Evolutionary conservation across 441 rosid species (phyloP).

Genomic region (Populus hybrid): DNA sequence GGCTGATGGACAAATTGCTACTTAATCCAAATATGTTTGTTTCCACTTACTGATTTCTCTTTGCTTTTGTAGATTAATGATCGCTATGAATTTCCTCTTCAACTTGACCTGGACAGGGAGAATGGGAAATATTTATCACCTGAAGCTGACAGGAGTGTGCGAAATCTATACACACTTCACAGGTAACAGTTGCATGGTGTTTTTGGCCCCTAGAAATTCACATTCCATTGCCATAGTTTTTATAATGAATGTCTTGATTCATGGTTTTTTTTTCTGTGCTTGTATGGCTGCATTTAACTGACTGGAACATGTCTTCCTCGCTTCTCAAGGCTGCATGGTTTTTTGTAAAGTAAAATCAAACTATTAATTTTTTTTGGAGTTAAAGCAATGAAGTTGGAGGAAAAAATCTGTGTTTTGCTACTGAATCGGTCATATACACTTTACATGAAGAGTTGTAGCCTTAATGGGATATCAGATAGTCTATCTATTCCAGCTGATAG

Average conservation of each 20-base stretch:
- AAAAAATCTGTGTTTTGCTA: not conserved
- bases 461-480: not conserved
- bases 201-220: not conserved
- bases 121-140: constrained; percentile 81
- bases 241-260: not conserved
- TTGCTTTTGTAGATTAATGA: too few relatives aligned
- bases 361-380: not conserved
- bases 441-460: not conserved
- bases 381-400: not conserved
- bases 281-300: not conserved
- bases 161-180: constrained; percentile 90
- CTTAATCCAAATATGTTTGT: too few relatives aligned
- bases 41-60: too few relatives aligned
- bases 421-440: not conserved
- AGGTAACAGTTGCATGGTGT: constrained; percentile 43
- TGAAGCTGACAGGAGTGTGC: constrained; percentile 79
- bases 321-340: not conserved
- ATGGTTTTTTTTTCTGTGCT: not conserved
- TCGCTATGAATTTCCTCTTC: too few relatives aligned
- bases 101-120: constrained; percentile 91
- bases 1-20: too few relatives aligned
- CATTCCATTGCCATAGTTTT: not conserved
- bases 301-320: not conserved
- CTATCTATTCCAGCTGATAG: not conserved
- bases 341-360: not conserved